A percentile compares a stretch with the other conserved stretches of the same genome.
Conservation (phyloP, 2,329 filamentous ascomycete genomes). For the Lasiodiplodia theobromae region DNA sequence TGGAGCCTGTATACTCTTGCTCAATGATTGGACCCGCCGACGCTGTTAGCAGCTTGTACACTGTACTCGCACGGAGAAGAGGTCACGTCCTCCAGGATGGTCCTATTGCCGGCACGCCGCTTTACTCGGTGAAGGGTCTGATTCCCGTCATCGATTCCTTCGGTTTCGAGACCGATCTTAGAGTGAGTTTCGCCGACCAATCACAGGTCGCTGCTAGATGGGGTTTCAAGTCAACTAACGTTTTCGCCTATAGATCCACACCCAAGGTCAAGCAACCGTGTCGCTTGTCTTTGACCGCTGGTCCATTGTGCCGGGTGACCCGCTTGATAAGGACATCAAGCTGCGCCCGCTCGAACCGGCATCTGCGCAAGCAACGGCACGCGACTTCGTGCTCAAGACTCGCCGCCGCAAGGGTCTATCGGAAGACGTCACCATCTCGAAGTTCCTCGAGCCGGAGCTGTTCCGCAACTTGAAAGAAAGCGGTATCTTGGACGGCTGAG, state of each 20-base stretch:
- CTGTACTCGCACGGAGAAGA: conserved; percentile 83
- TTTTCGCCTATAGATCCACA: conserved; percentile 69
- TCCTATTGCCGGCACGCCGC: conserved; percentile 89
- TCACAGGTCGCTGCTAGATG: not conserved
- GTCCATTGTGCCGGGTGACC: conserved; percentile 95
- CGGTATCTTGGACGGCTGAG: conserved; percentile 72
- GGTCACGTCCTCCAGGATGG: conserved; percentile 95
- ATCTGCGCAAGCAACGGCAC: conserved; percentile 83
- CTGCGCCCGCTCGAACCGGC: conserved; percentile 87
- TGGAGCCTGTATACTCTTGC: conserved; percentile 95
- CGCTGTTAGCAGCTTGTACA: conserved; percentile 88
- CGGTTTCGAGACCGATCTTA: conserved; percentile 95
- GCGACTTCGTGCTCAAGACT: conserved; percentile 97
- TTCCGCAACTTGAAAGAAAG: conserved; percentile 88
- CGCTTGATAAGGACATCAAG: conserved; percentile 85
- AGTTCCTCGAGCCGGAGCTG: conserved; percentile 94
- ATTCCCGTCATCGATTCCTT: conserved; percentile 97
- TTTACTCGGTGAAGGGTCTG: conserved; percentile 89
- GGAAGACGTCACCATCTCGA: conserved; percentile 94
- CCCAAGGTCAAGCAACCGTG: conserved; percentile 88
- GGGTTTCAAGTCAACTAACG: conserved; percentile 9
- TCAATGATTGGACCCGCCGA: conserved; percentile 93
- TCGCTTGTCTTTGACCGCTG: conserved; percentile 94
- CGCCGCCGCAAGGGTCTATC: conserved; percentile 89
- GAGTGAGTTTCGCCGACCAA: conserved; percentile 48